phyloP scores from a whole-genome alignment of 1,284 basidiomycete species.

The Boletellus deceptivus region DNA sequence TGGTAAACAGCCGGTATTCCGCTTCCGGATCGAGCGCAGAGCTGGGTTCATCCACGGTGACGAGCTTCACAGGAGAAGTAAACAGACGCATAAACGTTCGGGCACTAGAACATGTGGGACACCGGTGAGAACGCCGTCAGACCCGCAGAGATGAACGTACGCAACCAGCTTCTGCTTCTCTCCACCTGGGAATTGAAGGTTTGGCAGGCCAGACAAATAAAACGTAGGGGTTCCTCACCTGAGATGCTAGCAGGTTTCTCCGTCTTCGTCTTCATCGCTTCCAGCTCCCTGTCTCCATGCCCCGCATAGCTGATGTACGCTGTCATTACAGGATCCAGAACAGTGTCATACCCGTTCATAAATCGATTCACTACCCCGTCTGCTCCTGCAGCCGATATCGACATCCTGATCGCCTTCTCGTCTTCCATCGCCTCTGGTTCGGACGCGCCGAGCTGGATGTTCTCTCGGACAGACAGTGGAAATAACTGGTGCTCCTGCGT shows the following conservation, averaged over 20 bases:
- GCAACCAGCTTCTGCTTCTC: slow-evolving; percentile 43
- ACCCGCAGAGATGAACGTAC: slow-evolving; percentile 24
- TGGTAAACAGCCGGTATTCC: slow-evolving; percentile 42
- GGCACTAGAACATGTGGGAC: slow-evolving; percentile 22
- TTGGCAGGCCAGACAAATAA: not conserved
- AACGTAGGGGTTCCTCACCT: no score
- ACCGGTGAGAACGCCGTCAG: not conserved
- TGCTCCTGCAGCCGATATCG: slow-evolving; percentile 41
- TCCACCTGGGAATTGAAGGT: slow-evolving; percentile 30
- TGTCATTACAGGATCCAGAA: slow-evolving; percentile 33
- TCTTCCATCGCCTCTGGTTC: slow-evolving; percentile 27
- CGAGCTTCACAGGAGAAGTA: slow-evolving; percentile 41
- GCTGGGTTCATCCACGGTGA: slow-evolving; percentile 53
- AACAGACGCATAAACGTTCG: slow-evolving; percentile 45
- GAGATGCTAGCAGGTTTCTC: slow-evolving; percentile 27
- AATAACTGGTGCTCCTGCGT: slow-evolving; percentile 84
- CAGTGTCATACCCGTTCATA: slow-evolving; percentile 19
- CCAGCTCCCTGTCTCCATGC: slow-evolving; percentile 34
- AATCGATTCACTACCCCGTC: slow-evolving; percentile 30
- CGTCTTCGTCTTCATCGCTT: slow-evolving; percentile 33
- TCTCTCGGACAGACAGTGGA: slow-evolving; percentile 81
- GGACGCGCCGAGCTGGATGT: slow-evolving; percentile 59
- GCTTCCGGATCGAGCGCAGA: slow-evolving; percentile 53
- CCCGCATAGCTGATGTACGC: slow-evolving; percentile 31
- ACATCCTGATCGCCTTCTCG: slow-evolving; percentile 31